Conservation (phyloP, 352 stramenopile species). For the Vaucheria bursata region DNA sequence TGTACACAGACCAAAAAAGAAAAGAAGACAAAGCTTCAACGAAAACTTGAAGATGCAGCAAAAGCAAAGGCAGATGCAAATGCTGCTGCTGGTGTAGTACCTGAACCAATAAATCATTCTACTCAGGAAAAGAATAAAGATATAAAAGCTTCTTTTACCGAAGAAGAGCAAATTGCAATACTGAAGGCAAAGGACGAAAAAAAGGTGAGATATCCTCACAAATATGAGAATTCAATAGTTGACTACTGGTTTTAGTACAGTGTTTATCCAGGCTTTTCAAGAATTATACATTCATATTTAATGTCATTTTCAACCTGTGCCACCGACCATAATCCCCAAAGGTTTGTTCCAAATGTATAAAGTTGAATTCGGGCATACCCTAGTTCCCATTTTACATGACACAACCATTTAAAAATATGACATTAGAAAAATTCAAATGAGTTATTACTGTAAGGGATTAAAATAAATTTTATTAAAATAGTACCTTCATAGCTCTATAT, state of each 20-base stretch:
- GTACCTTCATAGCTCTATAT: too few species aligned
- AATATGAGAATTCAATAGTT: constrained; percentile 29
- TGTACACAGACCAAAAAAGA: constrained; percentile 22
- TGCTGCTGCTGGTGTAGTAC: constrained; percentile 17
- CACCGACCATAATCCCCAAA: not conserved
- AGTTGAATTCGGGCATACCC: too few species aligned
- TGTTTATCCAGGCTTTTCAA: not conserved
- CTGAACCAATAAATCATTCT: not conserved
- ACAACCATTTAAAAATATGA: too few species aligned
- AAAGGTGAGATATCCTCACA: constrained; percentile 12
- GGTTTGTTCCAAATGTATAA: not conserved
- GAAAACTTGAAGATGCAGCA: constrained; percentile 44
- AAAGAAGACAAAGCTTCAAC: constrained; percentile 48
- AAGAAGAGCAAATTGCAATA: not conserved
- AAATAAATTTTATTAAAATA: too few species aligned
- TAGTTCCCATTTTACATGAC: too few species aligned
- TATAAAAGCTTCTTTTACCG: not conserved
- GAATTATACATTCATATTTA: not conserved
- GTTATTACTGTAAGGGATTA: too few species aligned
- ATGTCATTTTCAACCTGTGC: not conserved
- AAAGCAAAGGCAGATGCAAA: too few species aligned
- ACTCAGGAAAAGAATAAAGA: not conserved
- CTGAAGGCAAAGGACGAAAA: constrained; percentile 23
- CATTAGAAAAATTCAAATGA: too few species aligned
- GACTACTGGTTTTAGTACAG: constrained; percentile 25